A percentile compares a stretch with the other conserved stretches of the same genome.
Evolutionary conservation across 148 eudicot species (phyloP).

Genomic region (Camellia japonica): DNA sequence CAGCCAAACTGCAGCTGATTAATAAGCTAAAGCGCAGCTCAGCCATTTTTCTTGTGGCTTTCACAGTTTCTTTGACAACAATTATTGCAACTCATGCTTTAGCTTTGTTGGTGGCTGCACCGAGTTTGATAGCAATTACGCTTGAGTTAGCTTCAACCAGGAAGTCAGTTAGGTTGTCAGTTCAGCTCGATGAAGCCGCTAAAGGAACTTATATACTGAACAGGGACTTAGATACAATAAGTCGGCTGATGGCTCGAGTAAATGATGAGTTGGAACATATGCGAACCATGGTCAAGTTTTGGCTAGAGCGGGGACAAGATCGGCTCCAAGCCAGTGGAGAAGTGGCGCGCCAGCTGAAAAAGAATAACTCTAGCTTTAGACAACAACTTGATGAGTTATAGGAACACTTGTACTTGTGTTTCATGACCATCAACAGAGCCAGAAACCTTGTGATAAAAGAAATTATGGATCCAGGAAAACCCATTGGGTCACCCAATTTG

Average conservation of each 20-base stretch:
- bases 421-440: slow-evolving; percentile 85
- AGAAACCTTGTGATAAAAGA: slow-evolving; percentile 75
- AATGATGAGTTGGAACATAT: slow-evolving; percentile 74
- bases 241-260: slow-evolving; percentile 72
- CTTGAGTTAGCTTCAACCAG: slow-evolving; percentile 29
- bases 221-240: slow-evolving; percentile 78
- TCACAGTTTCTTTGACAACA: slow-evolving; percentile 48
- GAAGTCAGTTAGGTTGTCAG: slow-evolving; percentile 34
- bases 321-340: slow-evolving; percentile 51
- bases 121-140: slow-evolving; percentile 41
- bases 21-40: slow-evolving; percentile 48
- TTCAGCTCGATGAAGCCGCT: slow-evolving; percentile 73
- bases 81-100: slow-evolving; percentile 52
- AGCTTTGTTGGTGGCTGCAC: slow-evolving; percentile 53
- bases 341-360: slow-evolving; percentile 62
- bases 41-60: slow-evolving; percentile 46
- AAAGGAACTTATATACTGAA: slow-evolving; percentile 82
- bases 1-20: slow-evolving; percentile 35
- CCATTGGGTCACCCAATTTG: not conserved
- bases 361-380: slow-evolving; percentile 49
- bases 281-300: slow-evolving; percentile 43
- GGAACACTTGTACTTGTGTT: slow-evolving; percentile 86
- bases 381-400: slow-evolving; percentile 87
- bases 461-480: slow-evolving; percentile 31
- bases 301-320: slow-evolving; percentile 49